phyloP scores from a whole-genome alignment of 2,329 filamentous ascomycete species.

The Fusarium nurragi region DNA sequence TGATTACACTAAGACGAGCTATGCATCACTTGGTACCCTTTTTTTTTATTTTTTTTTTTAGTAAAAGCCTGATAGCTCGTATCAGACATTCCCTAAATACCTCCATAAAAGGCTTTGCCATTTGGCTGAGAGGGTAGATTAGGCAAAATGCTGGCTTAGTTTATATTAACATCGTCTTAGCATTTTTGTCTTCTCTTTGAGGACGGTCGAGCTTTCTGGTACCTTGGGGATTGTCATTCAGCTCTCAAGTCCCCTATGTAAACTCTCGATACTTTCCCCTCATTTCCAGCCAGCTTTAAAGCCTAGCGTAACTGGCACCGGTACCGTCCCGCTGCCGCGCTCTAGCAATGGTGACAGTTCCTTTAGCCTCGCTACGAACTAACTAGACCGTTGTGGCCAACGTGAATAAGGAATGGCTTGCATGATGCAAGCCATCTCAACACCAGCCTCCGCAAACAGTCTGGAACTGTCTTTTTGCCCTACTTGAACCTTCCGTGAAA shows the following conservation, averaged over 20 bases:
- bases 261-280: background rate
- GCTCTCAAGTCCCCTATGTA: background rate
- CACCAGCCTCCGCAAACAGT: constrained; percentile 3
- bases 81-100: too few relatives aligned
- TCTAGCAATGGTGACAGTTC: background rate
- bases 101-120: too few relatives aligned
- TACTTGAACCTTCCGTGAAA: background rate
- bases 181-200: too few relatives aligned
- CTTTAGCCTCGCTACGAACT: background rate
- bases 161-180: too few relatives aligned
- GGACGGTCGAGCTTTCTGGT: too few relatives aligned
- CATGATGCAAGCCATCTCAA: background rate
- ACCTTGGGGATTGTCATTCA: too few relatives aligned
- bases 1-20: too few relatives aligned
- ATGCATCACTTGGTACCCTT: too few relatives aligned
- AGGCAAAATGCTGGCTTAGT: too few relatives aligned
- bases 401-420: background rate
- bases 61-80: too few relatives aligned
- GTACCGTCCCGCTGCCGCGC: background rate
- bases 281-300: background rate
- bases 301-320: background rate
- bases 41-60: too few relatives aligned
- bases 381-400: background rate
- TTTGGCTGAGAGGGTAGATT: too few relatives aligned
- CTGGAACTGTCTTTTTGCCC: background rate